These are phyloP conservation scores for Filobasidium uniguttulatum DNA, from an alignment of 1,284 basidiomycete genomes.

Conservation along the genomic window DNA sequence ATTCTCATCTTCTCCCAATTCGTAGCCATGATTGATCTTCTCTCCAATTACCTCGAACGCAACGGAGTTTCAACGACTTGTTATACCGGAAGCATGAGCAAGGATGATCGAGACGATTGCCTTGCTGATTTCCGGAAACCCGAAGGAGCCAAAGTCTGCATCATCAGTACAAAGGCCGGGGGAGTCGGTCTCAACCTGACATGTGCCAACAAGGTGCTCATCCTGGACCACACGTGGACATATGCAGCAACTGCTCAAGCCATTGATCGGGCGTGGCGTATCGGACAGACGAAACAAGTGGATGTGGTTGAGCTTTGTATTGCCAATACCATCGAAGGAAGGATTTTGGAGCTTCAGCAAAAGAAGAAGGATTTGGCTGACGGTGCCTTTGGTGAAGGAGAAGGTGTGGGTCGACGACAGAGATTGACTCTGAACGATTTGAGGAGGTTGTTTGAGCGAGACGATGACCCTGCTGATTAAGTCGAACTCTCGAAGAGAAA, in stretches of 20 bases:
- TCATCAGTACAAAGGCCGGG: constrained; percentile 33
- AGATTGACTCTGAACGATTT: constrained; percentile 8
- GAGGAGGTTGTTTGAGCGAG: constrained; percentile 6
- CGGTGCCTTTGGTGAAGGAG: constrained; percentile 36
- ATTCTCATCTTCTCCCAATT: constrained; percentile 14
- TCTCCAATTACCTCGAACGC: constrained; percentile 15
- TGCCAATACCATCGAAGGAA: constrained; percentile 31
- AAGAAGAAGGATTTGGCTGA: constrained; percentile 34
- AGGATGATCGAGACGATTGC: constrained; percentile 23
- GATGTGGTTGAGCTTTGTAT: constrained; percentile 66
- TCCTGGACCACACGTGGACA: constrained; percentile 5
- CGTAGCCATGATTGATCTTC: constrained; percentile 5
- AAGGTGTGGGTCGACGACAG: constrained; percentile 21
- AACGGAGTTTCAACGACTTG: constrained; percentile 20
- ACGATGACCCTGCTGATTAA: too few relatives aligned
- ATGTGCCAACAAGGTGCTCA: constrained; percentile 25
- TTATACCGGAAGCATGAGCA: constrained; percentile 33
- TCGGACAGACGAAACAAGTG: constrained; percentile 75
- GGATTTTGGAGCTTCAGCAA: constrained; percentile 28
- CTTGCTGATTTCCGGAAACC: constrained; percentile 25
- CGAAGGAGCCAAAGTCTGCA: constrained; percentile 23
- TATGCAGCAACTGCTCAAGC: constrained; percentile 15
- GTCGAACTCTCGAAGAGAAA: too few relatives aligned
- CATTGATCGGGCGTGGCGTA: constrained; percentile 53
- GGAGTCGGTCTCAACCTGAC: constrained; percentile 13